These are phyloP conservation scores for Trichosporon sp. DNA, from an alignment of 1,284 basidiomycete species.

Conservation along the genomic window DNA sequence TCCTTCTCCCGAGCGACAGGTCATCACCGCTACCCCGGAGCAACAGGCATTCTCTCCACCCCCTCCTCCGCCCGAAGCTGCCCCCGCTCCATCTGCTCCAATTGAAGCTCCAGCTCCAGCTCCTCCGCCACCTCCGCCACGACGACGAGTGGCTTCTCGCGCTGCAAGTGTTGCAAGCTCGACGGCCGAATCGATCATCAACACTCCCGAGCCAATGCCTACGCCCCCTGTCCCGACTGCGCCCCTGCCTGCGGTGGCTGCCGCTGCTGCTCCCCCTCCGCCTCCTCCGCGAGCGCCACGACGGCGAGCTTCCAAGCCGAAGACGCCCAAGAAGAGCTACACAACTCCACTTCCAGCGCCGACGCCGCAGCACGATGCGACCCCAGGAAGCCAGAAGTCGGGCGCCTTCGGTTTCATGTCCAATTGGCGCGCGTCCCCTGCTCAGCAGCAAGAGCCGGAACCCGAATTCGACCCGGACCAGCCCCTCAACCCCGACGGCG, in stretches of 20 bases:
- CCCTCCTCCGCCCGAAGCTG: not conserved
- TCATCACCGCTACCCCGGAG: not conserved
- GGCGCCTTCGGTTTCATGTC: conserved; percentile 19
- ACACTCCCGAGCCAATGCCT: not conserved
- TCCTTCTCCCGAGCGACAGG: not conserved
- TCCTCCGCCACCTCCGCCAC: not conserved
- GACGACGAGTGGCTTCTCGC: not conserved
- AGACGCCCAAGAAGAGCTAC: conserved; percentile 19
- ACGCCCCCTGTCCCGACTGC: not conserved
- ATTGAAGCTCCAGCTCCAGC: not conserved
- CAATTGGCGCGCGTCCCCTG: conserved; percentile 11
- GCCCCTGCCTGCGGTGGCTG: not conserved
- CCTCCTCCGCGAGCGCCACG: not conserved
- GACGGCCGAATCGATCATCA: not conserved
- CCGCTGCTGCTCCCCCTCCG: not conserved
- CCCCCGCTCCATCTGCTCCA: not conserved
- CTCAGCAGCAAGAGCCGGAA: not conserved
- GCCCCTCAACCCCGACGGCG: conserved; percentile 10
- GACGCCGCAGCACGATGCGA: not conserved
- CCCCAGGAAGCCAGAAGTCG: not conserved
- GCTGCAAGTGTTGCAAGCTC: not conserved
- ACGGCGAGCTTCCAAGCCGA: not conserved
- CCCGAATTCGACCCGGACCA: conserved; percentile 21
- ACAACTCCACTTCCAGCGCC: not conserved
- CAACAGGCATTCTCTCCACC: not conserved